Evolutionary conservation across 495 filamentous ascomycete species (phyloP), one percentile per base, ranked within the genome.

Genomic region (Neurospora sp.): DNA sequence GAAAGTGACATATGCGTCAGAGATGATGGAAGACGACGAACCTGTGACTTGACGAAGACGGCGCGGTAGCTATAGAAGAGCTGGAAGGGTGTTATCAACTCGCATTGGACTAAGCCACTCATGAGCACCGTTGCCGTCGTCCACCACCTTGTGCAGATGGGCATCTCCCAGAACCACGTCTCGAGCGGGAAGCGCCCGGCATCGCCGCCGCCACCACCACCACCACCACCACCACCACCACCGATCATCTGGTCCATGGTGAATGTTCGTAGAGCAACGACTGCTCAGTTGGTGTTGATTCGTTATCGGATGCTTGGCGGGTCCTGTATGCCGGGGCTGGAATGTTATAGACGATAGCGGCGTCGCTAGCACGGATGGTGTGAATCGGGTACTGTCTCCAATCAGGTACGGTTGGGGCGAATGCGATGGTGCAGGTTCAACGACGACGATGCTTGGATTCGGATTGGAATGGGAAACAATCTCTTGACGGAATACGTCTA

Each of bases 151-250:
- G 96, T 98, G 78, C 94, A 96, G 31, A 94, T 90, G 2, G 96
- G 96, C 91, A 98, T 97, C 82, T 98, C 95, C 83, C 91, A 97
- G 84, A 97, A 97, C 95, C 96, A 98, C 79, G 94, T 92, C 82
- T 97, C 94, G 9, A 98, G 87, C 35, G 94, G 95, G 77, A 96
- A 92, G 74, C 92, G 90, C 80, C 84, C 91, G 83, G 83, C 87
- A 73, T 86, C 89, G 74, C 85, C 89, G 23, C 54, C n/a, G n/a
- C n/a, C n/a, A n/a, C n/a, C n/a, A n/a, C n/a, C n/a, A n/a, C n/a
- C 48, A 31, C 20, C 48, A 11, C 46, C 46, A 27, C 48, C 48
- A 31, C 20, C 48, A 11, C 46, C 46, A 27, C 48, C 48, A 23
- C 27, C 54, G 72, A 90, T 85, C 82, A 92, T 88, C 74, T 89